phyloP scores from a whole-genome alignment of 2,329 filamentous ascomycete species.

The Fusarium sp. region DNA sequence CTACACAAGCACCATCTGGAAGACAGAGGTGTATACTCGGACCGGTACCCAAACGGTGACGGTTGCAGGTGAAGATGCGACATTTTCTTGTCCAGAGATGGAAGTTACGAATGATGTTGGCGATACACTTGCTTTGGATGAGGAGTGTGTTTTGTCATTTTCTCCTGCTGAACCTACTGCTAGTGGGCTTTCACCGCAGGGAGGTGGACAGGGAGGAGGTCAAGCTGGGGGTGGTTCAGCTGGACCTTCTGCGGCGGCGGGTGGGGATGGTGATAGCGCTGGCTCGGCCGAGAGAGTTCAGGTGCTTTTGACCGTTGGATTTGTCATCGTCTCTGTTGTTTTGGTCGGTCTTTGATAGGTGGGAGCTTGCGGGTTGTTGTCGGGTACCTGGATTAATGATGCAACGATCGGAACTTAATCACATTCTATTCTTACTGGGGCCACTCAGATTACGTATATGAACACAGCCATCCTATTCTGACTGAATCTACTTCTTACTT shows the following conservation, averaged over 20 bases:
- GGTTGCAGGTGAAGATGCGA: constrained; percentile 1
- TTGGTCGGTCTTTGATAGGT: background rate
- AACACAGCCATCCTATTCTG: rapidly evolving
- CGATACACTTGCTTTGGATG: constrained; percentile 1
- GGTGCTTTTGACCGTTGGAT: background rate
- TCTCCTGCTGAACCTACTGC: background rate
- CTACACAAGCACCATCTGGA: background rate
- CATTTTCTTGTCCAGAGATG: constrained; percentile 18
- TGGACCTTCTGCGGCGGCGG: background rate
- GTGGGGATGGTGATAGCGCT: background rate
- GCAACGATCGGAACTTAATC: background rate
- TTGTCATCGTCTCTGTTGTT: rapidly evolving
- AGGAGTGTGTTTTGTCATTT: constrained; percentile 3
- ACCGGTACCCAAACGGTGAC: background rate
- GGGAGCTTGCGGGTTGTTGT: rapidly evolving
- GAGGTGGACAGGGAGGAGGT: background rate
- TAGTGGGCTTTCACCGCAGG: background rate
- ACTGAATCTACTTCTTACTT: background rate
- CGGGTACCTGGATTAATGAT: background rate
- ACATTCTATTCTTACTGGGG: background rate
- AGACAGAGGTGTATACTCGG: background rate
- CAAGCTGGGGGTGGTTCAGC: background rate
- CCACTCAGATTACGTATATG: background rate
- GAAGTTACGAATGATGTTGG: constrained; percentile 14
- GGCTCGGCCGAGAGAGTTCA: rapidly evolving